A percentile compares a stretch with the other conserved stretches of the same genome.
Conservation (phyloP, 2,329 filamentous ascomycete species). For the Exutisphaerella laricina region DNA sequence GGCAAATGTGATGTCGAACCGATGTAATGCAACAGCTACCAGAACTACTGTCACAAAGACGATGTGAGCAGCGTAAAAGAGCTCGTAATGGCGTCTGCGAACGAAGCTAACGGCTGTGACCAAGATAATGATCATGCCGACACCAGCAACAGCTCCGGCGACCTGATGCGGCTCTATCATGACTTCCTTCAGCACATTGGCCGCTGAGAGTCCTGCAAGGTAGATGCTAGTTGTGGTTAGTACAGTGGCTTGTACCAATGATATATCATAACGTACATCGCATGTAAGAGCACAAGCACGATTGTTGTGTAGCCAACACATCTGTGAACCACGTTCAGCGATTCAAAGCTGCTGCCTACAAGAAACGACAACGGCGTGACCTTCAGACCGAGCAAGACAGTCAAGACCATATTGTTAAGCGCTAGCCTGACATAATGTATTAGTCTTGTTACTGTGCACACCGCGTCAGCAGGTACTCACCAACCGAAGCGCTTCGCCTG, state of each 20-base stretch:
- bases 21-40: slow-evolving; percentile 14
- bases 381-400: slow-evolving; percentile 25
- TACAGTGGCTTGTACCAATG: too few species aligned
- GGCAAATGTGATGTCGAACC: slow-evolving; percentile 1
- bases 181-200: slow-evolving; percentile 11
- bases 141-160: slow-evolving; percentile 19
- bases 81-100: slow-evolving; percentile 22
- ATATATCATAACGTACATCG: slow-evolving; percentile 19
- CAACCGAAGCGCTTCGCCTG: slow-evolving; percentile 25
- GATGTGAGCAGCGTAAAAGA: slow-evolving; percentile 21
- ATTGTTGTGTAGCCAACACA: slow-evolving; percentile 23
- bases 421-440: slow-evolving; percentile 24
- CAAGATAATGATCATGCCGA: slow-evolving; percentile 21
- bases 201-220: slow-evolving; percentile 16
- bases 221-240: too few species aligned
- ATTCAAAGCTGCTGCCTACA: slow-evolving; percentile 23
- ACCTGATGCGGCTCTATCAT: slow-evolving; percentile 12
- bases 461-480: slow-evolving; percentile 8
- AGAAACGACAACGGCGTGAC: slow-evolving; percentile 26
- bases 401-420: slow-evolving; percentile 22
- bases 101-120: slow-evolving; percentile 20
- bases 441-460: too few species aligned
- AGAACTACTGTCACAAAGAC: slow-evolving; percentile 9
- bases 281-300: slow-evolving; percentile 20
- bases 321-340: slow-evolving; percentile 24